phyloP scores from a whole-genome alignment of 164 flowering plant species.

The Liquidambar formosana region DNA sequence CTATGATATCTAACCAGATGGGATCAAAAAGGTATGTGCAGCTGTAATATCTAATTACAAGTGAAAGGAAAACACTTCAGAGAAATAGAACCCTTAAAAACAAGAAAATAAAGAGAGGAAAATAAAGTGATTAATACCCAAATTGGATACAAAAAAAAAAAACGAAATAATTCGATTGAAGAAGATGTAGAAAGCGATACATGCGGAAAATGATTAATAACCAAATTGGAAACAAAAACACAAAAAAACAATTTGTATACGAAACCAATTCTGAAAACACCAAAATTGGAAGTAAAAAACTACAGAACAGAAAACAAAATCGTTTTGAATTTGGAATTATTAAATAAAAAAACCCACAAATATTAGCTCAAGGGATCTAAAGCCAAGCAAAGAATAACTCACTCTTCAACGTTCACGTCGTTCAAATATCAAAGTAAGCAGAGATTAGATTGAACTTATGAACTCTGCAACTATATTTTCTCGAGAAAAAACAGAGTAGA shows the following conservation, averaged over 20 bases:
- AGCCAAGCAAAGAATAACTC: background rate
- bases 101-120: too few relatives aligned
- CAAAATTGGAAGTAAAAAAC: background rate
- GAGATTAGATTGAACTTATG: background rate
- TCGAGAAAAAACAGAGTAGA: background rate
- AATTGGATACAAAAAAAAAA: background rate
- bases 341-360: too few relatives aligned
- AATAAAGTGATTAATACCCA: too few relatives aligned
- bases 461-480: background rate
- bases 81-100: too few relatives aligned
- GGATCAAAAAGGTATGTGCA: too few relatives aligned
- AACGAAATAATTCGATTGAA: background rate
- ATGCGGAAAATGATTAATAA: background rate
- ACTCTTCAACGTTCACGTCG: background rate
- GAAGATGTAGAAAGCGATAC: background rate
- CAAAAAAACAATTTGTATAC: background rate
- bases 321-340: background rate
- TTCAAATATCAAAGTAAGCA: background rate
- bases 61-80: too few relatives aligned
- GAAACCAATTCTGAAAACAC: background rate
- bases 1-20: too few relatives aligned
- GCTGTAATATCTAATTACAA: too few relatives aligned
- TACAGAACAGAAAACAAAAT: background rate
- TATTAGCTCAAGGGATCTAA: background rate
- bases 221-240: background rate